Evolutionary conservation across 495 filamentous ascomycete genomes (phyloP).

Genomic region (Usnea hakonensis): DNA sequence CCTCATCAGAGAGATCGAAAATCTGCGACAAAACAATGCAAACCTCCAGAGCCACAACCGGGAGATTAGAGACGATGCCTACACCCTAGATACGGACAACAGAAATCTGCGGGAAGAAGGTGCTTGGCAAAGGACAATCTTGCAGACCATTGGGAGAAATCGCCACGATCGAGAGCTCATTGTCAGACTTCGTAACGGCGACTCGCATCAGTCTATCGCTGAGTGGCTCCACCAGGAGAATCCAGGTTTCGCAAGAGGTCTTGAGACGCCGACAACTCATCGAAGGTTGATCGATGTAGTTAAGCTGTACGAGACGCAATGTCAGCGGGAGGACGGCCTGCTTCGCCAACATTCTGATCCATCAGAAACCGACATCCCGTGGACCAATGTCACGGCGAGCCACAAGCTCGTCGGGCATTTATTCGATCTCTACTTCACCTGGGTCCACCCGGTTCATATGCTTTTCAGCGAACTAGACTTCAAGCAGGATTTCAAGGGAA

Average conservation of each 20-base stretch:
- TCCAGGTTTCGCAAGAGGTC: constrained; percentile 18
- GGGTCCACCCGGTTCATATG: constrained; percentile 39
- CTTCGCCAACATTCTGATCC: constrained; percentile 4
- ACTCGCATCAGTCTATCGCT: constrained; percentile 30
- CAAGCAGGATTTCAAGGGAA: constrained; percentile 26
- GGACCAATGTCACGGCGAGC: constrained; percentile 31
- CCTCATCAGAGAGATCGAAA: constrained; percentile 22
- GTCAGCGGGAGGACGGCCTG: constrained; percentile 9
- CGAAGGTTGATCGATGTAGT: constrained; percentile 20
- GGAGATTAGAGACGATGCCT: constrained; percentile 9
- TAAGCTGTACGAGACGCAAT: constrained; percentile 10
- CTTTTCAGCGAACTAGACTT: constrained; percentile 36
- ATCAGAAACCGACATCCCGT: constrained; percentile 12
- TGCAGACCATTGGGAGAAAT: constrained; percentile 29
- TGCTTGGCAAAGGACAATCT: constrained; percentile 29
- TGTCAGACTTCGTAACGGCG: constrained; percentile 26
- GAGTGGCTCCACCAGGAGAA: constrained; percentile 29
- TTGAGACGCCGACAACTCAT: constrained; percentile 9
- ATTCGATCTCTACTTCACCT: constrained; percentile 39
- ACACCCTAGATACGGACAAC: constrained; percentile 1
- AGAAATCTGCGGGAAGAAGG: constrained; percentile 20
- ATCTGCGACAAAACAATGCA: constrained; percentile 17
- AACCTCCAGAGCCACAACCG: constrained; percentile 16
- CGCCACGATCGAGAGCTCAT: constrained; percentile 33
- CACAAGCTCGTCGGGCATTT: constrained; percentile 30